Evolutionary conservation across 768 basidiomycete species (phyloP), one percentile per base, ranked within the genome.

Genomic region (Clavaria fumosa): DNA sequence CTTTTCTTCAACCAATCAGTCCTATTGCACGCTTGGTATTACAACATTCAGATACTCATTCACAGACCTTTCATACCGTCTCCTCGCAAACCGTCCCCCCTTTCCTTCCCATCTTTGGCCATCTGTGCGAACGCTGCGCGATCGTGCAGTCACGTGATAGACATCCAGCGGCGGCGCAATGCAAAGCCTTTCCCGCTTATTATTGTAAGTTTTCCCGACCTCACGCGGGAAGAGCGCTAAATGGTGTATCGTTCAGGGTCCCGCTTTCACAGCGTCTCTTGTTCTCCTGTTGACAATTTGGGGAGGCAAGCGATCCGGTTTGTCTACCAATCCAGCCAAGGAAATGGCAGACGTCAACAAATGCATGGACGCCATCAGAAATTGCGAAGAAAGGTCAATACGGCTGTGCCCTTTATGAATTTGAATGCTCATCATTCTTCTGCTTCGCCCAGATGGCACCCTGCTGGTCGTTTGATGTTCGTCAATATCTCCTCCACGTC

Each of bases 41-140:
- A 82, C 46, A 63, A 76, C 39, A 58, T 72, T 10, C 74, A 79
- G 52, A 83, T 86, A 43, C 60, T 80, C 23, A 64, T 83, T 26
- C 82, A 86, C 53, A 74, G 82, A 2, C 76, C 81, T 0, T 85
- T 83, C 56, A 75, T 88, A 39, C 77, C 76, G 0, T 66, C 70
- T 0, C 66, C 69, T 0, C 57, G 60, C 30, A 67, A 63, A 42
- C 64, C 64, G 0, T 63, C 67, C 1, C 50, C 52, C 1, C 43
- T 70, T 3, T 60, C 67, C 2, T 72, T 75, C 49, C 78, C 78
- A 7, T 81, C 77, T 0, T 61, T 81, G 15, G 75, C 79, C 0
- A 83, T 80, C 38, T 84, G 78, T 53, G 71, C 81, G 7, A 70
- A 88, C 41, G 77, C 89, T 0, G 83, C 88, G 0, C 64, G 88